Conservation (phyloP, 805 yeast species). For the Grigorovia yakushimaensis region DNA sequence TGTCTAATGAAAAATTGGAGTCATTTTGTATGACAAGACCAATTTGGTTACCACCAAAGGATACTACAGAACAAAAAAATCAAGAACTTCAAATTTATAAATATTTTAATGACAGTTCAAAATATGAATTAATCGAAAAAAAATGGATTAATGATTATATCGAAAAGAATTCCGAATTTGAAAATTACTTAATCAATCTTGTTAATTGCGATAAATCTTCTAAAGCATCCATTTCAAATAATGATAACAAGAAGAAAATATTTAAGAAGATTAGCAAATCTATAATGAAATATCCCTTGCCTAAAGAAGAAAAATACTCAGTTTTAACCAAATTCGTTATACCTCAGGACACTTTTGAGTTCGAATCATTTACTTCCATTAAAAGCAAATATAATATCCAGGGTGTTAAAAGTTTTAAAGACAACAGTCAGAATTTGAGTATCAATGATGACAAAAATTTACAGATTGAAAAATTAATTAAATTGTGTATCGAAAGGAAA, state of each 20-base stretch:
- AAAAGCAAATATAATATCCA: no score
- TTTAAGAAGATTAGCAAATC: constrained; percentile 32
- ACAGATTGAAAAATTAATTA: constrained; percentile 20
- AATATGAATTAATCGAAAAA: background rate
- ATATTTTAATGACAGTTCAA: background rate
- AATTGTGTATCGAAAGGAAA: constrained; percentile 7
- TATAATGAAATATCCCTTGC: constrained; percentile 12
- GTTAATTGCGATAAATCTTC: constrained; percentile 5
- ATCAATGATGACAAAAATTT: constrained; percentile 21
- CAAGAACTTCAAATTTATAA: constrained; percentile 33
- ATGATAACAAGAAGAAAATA: constrained; percentile 12
- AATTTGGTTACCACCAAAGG: constrained; percentile 60
- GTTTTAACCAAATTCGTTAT: background rate
- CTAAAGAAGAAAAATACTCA: background rate
- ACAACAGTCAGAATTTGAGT: constrained; percentile 1
- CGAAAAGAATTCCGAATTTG: background rate
- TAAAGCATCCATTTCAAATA: background rate
- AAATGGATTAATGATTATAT: constrained; percentile 1
- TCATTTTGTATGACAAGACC: constrained; percentile 53
- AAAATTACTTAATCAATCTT: background rate
- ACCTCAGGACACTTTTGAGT: background rate
- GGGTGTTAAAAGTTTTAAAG: background rate
- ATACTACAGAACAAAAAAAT: constrained; percentile 37
- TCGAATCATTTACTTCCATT: background rate
- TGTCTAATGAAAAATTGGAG: constrained; percentile 50